These are phyloP conservation scores for Nymphaea thermarum DNA, from an alignment of 164 flowering plant genomes.

Conservation along the genomic window DNA sequence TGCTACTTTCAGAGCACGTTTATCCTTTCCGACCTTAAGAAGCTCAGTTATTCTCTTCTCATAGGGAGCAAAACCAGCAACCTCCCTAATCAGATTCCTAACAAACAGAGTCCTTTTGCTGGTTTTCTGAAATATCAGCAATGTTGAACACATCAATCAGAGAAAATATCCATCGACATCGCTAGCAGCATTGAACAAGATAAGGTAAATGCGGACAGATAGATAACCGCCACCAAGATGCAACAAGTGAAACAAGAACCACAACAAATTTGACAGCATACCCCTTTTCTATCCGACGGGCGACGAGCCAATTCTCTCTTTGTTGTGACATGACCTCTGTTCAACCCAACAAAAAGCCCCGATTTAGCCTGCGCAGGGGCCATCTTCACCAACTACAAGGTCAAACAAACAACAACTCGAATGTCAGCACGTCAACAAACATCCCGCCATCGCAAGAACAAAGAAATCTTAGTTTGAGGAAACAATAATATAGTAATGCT, in stretches of 20 bases:
- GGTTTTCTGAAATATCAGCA: conserved; percentile 17
- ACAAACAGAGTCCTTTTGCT: conserved; percentile 29
- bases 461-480: neutral
- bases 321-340: conserved; percentile 29
- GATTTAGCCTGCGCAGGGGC: conserved; percentile 23
- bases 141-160: neutral
- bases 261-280: conserved; percentile 1
- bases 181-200: neutral
- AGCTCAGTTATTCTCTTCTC: conserved; percentile 38
- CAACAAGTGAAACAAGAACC: neutral
- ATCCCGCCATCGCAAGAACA: neutral
- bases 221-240: neutral
- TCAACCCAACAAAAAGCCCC: conserved; percentile 28
- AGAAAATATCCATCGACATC: neutral
- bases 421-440: too few relatives aligned
- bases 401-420: neutral
- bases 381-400: conserved; percentile 10
- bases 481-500: neutral
- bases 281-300: conserved; percentile 30
- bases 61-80: conserved; percentile 40
- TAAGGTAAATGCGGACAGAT: neutral
- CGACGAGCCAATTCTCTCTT: conserved; percentile 23
- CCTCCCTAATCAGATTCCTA: conserved; percentile 26
- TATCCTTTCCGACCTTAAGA: conserved; percentile 33
- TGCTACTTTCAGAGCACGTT: conserved; percentile 32